Evolutionary conservation across 805 yeast genomes (phyloP).

Genomic region (Candida lessepsii): DNA sequence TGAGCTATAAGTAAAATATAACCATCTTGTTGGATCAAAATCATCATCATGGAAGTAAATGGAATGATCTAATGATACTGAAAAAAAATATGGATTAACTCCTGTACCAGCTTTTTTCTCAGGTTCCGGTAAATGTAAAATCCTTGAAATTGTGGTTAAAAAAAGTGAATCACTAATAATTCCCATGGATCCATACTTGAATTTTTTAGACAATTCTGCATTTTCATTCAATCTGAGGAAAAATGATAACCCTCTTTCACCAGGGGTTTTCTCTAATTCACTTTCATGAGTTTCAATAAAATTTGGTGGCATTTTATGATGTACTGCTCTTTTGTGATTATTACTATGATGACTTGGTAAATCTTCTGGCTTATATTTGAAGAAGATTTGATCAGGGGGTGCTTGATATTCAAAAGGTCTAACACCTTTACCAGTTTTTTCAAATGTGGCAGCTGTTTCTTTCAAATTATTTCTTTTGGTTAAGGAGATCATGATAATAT

Average conservation of each 20-base stretch:
- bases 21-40: conserved; percentile 35
- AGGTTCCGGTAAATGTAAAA: conserved; percentile 26
- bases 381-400: conserved; percentile 24
- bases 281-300: conserved; percentile 22
- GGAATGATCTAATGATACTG: conserved; percentile 34
- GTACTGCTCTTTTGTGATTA: conserved; percentile 11
- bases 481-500: conserved; percentile 35
- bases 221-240: conserved; percentile 29
- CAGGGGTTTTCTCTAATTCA: conserved; percentile 24
- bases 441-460: conserved; percentile 15
- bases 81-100: conserved; percentile 26
- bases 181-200: conserved; percentile 26
- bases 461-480: conserved; percentile 29
- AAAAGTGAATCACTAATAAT: conserved; percentile 33
- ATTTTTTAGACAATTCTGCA: conserved; percentile 15
- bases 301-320: conserved; percentile 29
- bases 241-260: conserved; percentile 32
- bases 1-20: conserved; percentile 25
- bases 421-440: conserved; percentile 20
- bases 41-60: conserved; percentile 36
- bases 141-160: conserved; percentile 28
- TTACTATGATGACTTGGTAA: conserved; percentile 18
- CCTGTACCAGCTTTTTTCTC: conserved; percentile 18
- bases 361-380: conserved; percentile 21
- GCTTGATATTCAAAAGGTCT: conserved; percentile 34